Evolutionary conservation across 352 stramenopile genomes (phyloP), one percentile per base, ranked within the genome.

Genomic region (Pseudoperonospora humuli): DNA sequence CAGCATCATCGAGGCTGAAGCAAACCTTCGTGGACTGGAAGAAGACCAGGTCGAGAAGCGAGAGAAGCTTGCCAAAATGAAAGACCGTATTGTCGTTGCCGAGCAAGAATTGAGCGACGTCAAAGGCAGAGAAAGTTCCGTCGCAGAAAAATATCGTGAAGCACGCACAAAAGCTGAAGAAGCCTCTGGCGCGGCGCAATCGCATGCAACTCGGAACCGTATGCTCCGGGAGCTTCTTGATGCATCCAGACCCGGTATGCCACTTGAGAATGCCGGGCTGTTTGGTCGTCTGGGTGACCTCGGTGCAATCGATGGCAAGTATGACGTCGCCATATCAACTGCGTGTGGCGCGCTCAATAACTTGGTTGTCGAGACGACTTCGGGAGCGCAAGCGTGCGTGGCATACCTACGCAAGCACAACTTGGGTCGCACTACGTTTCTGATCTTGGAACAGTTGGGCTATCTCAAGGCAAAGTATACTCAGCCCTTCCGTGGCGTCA

Each of bases 251-350:
- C 84, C 88, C 6, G 86, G 88, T 7, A 86, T 94, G 9, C 77
- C 93, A n/a, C 67, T 99, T 2, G 72, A 77, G 1, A 84, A 87
- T 9, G 94, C 88, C 28, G 96, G 96, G 5, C 61, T 99, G 3
- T 86, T 88, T 31, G 97, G 97, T 21, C 90, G 97, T 51, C 75
- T 99, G 1, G 96, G 96, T 18, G 96, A 99, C 57, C 75, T 99
- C 33, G 96, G 95, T 14, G 81, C 84, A 1, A 98, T 99, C 55
- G 76, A 94, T 39, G 75, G 68, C 34, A 85, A 98, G 42, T 98
- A 98, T 60, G 96, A 99, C 65, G 92, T 99, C 23, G 96, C 97
- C 14, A 93, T 99, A 37, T 98, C 94, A 5, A 99, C 96, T 20
- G 95, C 96, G 0, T 98, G 95, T 57, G 78, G 85, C 25, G 89